Conservation (phyloP, 1,284 basidiomycete genomes). For the Microbotryum intermedium region DNA sequence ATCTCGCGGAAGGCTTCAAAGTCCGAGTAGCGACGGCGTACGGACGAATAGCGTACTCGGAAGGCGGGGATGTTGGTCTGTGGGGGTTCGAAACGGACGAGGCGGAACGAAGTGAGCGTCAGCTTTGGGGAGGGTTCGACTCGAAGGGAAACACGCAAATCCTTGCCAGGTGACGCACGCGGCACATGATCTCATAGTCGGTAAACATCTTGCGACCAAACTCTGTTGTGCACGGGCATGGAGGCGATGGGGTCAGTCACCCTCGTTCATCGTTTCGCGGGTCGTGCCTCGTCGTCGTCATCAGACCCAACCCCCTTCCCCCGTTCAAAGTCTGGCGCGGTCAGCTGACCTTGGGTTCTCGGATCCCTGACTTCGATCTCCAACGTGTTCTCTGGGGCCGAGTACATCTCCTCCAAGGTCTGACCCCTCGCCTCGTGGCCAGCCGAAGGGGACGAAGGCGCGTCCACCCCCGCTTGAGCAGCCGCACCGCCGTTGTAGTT, state of each 20-base stretch:
- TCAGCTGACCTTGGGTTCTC: constrained; percentile 76
- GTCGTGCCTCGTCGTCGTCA: not conserved
- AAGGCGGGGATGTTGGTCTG: constrained; percentile 99
- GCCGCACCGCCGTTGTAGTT: not conserved
- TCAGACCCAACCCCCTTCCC: not conserved
- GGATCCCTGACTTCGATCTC: constrained; percentile 98
- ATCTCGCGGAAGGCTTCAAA: constrained; percentile 99
- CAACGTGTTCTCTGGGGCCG: constrained; percentile 72
- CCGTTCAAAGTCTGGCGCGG: not conserved
- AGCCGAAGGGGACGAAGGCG: constrained; percentile 3
- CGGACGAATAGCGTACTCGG: constrained; percentile 88
- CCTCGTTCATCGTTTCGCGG: not conserved
- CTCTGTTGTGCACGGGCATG: constrained; percentile 46
- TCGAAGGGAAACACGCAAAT: not conserved
- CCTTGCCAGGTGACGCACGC: constrained; percentile 47
- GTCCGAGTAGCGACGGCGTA: constrained; percentile 92
- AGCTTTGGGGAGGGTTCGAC: not conserved
- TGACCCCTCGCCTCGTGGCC: constrained; percentile 11
- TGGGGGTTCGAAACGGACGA: not conserved
- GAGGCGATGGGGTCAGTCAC: not conserved
- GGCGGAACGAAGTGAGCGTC: not conserved
- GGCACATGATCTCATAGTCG: constrained; percentile 97
- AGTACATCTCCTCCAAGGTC: constrained; percentile 31
- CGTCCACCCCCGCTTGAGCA: not conserved
- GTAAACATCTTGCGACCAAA: constrained; percentile 98